Conservation (phyloP, 306 rosid species). For the Styphnolobium japonicum region DNA sequence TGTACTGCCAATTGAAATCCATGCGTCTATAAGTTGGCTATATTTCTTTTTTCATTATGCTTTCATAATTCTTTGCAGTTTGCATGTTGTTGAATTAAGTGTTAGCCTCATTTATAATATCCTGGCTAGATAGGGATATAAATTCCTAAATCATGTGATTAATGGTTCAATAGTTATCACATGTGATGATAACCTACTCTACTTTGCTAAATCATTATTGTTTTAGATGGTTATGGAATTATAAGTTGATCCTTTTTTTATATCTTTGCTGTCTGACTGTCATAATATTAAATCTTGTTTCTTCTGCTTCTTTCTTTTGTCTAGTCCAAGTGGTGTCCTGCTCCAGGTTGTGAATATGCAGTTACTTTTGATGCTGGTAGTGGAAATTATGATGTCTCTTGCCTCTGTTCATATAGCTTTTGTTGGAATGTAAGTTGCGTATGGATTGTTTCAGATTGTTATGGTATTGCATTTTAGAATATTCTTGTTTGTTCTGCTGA, state of each 20-base stretch:
- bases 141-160: constrained; percentile 4
- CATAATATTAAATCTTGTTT: constrained; percentile 4
- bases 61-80: constrained; percentile 1
- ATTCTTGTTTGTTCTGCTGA: constrained; percentile 15
- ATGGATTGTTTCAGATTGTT: neutral
- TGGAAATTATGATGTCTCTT: constrained; percentile 88
- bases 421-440: constrained; percentile 76
- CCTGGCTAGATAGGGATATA: neutral
- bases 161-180: neutral
- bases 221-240: neutral
- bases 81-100: neutral
- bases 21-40: neutral
- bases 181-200: neutral
- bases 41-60: constrained; percentile 10
- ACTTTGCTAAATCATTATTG: neutral
- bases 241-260: neutral
- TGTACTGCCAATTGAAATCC: neutral
- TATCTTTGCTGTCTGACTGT: constrained; percentile 5
- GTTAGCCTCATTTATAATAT: neutral
- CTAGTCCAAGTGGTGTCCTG: constrained; percentile 96
- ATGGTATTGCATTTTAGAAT: neutral
- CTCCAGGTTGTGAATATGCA: constrained; percentile 92
- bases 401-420: constrained; percentile 84
- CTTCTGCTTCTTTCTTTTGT: constrained; percentile 17
- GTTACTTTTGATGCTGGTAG: constrained; percentile 83